Evolutionary conservation across 1,284 basidiomycete genomes (phyloP).

Genomic region (Peniophora sp.): DNA sequence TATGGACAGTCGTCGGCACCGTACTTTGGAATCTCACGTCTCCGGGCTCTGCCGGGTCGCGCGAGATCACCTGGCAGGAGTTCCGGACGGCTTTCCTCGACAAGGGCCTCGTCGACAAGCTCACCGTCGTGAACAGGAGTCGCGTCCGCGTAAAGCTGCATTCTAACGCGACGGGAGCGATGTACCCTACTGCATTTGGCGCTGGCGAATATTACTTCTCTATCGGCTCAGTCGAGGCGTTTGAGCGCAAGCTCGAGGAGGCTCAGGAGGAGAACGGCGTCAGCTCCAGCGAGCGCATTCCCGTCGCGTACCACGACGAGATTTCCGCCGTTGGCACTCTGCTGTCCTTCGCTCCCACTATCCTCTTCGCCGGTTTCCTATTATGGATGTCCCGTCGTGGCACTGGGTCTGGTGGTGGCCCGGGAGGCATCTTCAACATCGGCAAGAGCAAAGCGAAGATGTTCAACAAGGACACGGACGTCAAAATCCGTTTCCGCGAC

Average conservation of each 20-base stretch:
- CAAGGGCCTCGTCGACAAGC: constrained; percentile 92
- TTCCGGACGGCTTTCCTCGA: constrained; percentile 94
- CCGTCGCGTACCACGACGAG: constrained; percentile 95
- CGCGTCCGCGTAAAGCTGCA: constrained; percentile 86
- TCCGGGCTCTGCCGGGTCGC: constrained; percentile 50
- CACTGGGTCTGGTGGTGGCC: constrained; percentile 49
- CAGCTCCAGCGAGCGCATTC: constrained; percentile 88
- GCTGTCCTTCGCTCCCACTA: constrained; percentile 90
- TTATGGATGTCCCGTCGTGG: constrained; percentile 84
- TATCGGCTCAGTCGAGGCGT: constrained; percentile 95
- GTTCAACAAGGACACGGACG: constrained; percentile 97
- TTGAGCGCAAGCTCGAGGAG: constrained; percentile 91
- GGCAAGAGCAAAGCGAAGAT: constrained; percentile 94
- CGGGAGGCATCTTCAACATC: constrained; percentile 94
- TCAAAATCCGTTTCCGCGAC: constrained; percentile 91
- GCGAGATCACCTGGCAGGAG: constrained; percentile 98
- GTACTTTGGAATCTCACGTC: constrained; percentile 67
- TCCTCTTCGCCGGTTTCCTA: constrained; percentile 86
- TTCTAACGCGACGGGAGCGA: constrained; percentile 73
- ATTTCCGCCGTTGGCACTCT: constrained; percentile 79
- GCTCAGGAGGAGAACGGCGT: constrained; percentile 92
- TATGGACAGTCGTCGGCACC: constrained; percentile 51
- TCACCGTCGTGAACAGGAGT: constrained; percentile 88
- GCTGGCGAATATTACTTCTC: constrained; percentile 86
- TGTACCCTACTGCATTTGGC: constrained; percentile 52